Conservation (phyloP, 2,329 filamentous ascomycete species). For the Chaetomium sp. region DNA sequence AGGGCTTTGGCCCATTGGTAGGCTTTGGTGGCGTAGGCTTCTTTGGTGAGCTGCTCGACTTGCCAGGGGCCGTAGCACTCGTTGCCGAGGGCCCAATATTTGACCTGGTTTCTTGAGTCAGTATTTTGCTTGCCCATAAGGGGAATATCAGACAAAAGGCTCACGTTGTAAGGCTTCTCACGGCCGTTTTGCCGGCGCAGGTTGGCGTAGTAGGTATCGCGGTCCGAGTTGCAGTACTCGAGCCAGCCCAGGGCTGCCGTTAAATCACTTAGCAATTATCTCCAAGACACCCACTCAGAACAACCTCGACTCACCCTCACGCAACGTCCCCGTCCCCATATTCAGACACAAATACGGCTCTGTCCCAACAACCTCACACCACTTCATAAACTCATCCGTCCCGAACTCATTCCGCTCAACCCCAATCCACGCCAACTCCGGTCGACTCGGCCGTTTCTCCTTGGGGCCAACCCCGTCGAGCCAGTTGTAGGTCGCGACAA, state of each 20-base stretch:
- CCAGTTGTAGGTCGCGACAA: constrained; percentile 82
- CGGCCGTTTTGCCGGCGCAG: constrained; percentile 68
- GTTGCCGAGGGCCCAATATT: constrained; percentile 83
- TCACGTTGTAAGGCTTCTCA: constrained; percentile 62
- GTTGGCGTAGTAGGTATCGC: constrained; percentile 75
- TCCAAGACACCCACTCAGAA: background rate
- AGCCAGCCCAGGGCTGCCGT: constrained; percentile 65
- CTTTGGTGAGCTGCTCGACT: constrained; percentile 61
- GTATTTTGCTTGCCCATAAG: background rate
- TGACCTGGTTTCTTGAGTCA: constrained; percentile 37
- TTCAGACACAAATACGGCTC: constrained; percentile 78
- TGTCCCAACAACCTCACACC: constrained; percentile 64
- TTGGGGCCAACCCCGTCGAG: constrained; percentile 70
- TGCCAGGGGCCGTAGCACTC: constrained; percentile 63
- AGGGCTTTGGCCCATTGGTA: constrained; percentile 67
- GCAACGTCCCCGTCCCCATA: constrained; percentile 65
- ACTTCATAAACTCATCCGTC: constrained; percentile 80
- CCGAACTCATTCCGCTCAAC: constrained; percentile 74
- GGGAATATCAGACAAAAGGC: background rate
- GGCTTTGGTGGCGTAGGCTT: constrained; percentile 62
- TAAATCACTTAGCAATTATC: background rate
- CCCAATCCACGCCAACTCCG: constrained; percentile 73
- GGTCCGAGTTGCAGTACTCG: constrained; percentile 78
- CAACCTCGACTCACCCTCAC: constrained; percentile 30
- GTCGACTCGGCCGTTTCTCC: constrained; percentile 59